Evolutionary conservation across 108 stramenopile genomes (phyloP).

Genomic region (Cyclotella baltica): DNA sequence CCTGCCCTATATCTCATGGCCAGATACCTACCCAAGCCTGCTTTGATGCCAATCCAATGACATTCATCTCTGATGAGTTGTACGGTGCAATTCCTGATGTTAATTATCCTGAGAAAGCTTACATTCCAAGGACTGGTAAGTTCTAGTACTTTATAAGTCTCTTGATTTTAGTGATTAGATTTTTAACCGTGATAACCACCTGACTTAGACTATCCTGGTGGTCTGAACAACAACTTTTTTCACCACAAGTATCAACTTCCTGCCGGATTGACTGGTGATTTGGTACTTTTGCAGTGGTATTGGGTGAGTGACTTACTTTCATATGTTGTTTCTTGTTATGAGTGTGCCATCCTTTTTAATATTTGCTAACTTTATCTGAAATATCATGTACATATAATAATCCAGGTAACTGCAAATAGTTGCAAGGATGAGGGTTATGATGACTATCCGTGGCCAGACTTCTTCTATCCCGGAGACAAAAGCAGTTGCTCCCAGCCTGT

Average conservation of each 20-base stretch:
- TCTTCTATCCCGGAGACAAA: conserved; percentile 18
- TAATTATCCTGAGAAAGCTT: conserved; percentile 61
- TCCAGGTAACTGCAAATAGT: conserved; percentile 70
- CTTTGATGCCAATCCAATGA: conserved; percentile 55
- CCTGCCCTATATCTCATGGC: conserved; percentile 53
- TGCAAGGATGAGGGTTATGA: conserved; percentile 41
- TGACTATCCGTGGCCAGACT: conserved; percentile 31
- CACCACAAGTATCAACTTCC: conserved; percentile 30
- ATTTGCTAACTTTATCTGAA: no score
- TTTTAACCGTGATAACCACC: neutral
- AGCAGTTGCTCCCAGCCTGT: conserved; percentile 28
- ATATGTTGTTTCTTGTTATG: no score
- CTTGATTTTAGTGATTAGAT: neutral
- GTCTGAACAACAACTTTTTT: conserved; percentile 19
- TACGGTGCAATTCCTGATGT: conserved; percentile 53
- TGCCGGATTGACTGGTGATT: conserved; percentile 35
- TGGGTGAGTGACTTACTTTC: conserved; percentile 59
- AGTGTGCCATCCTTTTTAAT: no score
- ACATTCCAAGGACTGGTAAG: conserved; percentile 49
- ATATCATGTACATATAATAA: no score
- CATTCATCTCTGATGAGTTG: conserved; percentile 60
- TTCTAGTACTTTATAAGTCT: no score
- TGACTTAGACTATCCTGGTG: conserved; percentile 21
- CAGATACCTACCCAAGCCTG: conserved; percentile 60
- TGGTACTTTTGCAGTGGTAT: conserved; percentile 72